These are phyloP conservation scores for Zasmidium angulare DNA, from an alignment of 2,329 filamentous ascomycete species.

Conservation along the genomic window DNA sequence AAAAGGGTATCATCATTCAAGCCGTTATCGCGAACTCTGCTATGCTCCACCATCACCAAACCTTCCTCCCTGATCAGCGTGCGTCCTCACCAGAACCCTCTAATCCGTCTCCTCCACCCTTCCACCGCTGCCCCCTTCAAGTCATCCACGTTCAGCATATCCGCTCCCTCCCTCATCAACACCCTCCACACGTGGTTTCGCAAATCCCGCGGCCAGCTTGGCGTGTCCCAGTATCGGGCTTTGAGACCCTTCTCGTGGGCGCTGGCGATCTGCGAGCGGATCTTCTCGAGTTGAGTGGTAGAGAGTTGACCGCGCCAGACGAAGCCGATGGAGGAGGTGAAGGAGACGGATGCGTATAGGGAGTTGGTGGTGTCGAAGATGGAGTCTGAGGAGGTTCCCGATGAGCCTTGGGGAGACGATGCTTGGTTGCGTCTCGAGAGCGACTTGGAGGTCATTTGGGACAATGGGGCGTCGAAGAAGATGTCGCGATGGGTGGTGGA, in stretches of 20 bases:
- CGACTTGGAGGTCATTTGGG: slow-evolving; percentile 32
- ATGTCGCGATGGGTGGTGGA: slow-evolving; percentile 58
- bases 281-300: slow-evolving; percentile 43
- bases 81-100: slow-evolving; percentile 12
- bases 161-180: slow-evolving; percentile 54
- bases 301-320: slow-evolving; percentile 50
- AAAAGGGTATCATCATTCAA: too few relatives aligned
- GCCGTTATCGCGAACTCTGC: too few relatives aligned
- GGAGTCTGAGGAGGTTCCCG: slow-evolving; percentile 34
- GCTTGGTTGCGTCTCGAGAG: not conserved
- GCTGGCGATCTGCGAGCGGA: slow-evolving; percentile 53
- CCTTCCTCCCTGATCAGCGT: too few relatives aligned
- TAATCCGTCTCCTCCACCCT: slow-evolving; percentile 44
- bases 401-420: slow-evolving; percentile 45
- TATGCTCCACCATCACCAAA: too few relatives aligned
- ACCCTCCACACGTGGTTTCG: slow-evolving; percentile 57
- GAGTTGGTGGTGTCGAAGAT: slow-evolving; percentile 58
- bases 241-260: slow-evolving; percentile 55
- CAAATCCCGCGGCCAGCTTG: slow-evolving; percentile 55
- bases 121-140: slow-evolving; percentile 47
- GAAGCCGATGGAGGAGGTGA: slow-evolving; percentile 52
- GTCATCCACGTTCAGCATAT: slow-evolving; percentile 61
- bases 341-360: slow-evolving; percentile 65
- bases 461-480: slow-evolving; percentile 61
- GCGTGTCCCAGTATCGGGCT: slow-evolving; percentile 58